Percentiles rank a stretch among this genome's conserved stretches.
Conservation (phyloP, 2,329 filamentous ascomycete genomes). For the Penicillium sp. region DNA sequence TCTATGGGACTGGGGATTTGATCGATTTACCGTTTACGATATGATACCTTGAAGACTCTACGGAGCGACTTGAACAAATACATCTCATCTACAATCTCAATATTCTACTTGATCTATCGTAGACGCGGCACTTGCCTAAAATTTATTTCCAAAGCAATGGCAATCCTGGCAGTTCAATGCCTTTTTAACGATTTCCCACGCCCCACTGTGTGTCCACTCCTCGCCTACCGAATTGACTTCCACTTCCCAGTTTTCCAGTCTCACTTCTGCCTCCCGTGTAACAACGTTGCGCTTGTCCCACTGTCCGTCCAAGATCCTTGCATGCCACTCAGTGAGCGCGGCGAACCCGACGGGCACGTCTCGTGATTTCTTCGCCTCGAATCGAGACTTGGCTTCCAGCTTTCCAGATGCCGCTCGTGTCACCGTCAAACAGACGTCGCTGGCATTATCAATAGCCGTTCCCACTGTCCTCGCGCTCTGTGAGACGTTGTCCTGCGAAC, state of each 20-base stretch:
- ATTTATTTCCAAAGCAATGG: too few species aligned
- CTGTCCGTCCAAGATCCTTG: background rate
- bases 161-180: too few species aligned
- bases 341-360: conserved; percentile 8
- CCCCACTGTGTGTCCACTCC: too few species aligned
- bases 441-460: background rate
- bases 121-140: too few species aligned
- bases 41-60: conserved; percentile 24
- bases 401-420: background rate
- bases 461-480: background rate
- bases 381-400: background rate
- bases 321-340: background rate
- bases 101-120: too few species aligned
- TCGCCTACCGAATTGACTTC: background rate
- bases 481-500: background rate
- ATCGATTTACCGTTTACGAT: conserved; percentile 20
- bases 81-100: background rate
- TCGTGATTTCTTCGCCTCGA: conserved; percentile 9
- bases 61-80: conserved; percentile 12
- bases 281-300: conserved; percentile 17
- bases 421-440: background rate
- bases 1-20: conserved; percentile 7
- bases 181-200: too few species aligned
- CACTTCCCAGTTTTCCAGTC: background rate
- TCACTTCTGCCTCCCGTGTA: conserved; percentile 2